Evolutionary conservation across 2,329 filamentous ascomycete species (phyloP).

Genomic region (Ophiostoma triangulosporum): DNA sequence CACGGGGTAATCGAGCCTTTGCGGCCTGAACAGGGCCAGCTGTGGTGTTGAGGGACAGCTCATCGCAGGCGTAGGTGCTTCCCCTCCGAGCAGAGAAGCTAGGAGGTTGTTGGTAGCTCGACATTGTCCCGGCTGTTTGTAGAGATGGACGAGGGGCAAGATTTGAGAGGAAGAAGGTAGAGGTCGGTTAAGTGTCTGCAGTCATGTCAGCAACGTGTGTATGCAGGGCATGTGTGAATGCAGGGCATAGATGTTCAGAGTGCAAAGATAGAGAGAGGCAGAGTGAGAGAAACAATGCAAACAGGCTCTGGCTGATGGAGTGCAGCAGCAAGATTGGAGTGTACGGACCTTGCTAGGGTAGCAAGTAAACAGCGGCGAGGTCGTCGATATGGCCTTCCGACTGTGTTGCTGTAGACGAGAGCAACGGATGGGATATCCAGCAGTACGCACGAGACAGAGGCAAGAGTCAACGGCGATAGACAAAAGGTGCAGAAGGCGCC

Average conservation of each 20-base stretch:
- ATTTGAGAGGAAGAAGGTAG: not conserved
- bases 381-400: not conserved
- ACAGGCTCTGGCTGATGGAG: not conserved
- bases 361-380: not conserved
- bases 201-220: not conserved
- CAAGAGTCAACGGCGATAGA: not conserved
- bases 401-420: not conserved
- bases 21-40: constrained; percentile 34
- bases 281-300: too few relatives aligned
- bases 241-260: not conserved
- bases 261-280: not conserved
- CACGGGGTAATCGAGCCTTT: constrained; percentile 35
- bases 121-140: constrained; percentile 24
- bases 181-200: not conserved
- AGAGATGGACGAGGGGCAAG: not conserved
- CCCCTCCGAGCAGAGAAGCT: constrained; percentile 50
- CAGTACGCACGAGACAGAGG: not conserved
- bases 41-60: constrained; percentile 37
- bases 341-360: not conserved
- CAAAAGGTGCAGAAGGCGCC: not conserved
- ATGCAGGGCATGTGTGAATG: not conserved
- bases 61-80: constrained; percentile 40
- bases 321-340: not conserved
- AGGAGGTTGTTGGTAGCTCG: constrained; percentile 34
- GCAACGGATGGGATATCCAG: too few relatives aligned